Evolutionary conservation across 2,329 filamentous ascomycete species (phyloP).

Genomic region (Xylariales sp.): DNA sequence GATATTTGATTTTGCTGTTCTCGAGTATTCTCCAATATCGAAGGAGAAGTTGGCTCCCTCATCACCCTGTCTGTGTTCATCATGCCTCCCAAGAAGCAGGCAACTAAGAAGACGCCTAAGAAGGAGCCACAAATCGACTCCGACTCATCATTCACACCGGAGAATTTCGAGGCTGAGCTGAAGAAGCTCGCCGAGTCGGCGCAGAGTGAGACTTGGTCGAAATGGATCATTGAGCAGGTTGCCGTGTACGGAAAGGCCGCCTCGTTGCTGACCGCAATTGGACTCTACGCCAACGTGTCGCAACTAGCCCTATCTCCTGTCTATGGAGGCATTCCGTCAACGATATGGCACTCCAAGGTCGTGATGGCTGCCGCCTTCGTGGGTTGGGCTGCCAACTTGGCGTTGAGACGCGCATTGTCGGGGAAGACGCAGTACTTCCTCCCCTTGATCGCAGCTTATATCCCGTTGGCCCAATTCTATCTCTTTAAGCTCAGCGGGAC

Average conservation of each 20-base stretch:
- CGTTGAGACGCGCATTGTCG: conserved; percentile 45
- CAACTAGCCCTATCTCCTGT: conserved; percentile 77
- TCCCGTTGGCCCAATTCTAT: conserved; percentile 68
- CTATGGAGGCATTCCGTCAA: conserved; percentile 78
- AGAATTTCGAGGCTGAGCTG: conserved; percentile 51
- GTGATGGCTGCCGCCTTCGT: conserved; percentile 63
- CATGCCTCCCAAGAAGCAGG: conserved; percentile 26
- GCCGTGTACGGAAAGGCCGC: conserved; percentile 36
- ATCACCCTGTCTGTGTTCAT: not conserved
- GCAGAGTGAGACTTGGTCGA: conserved; percentile 26
- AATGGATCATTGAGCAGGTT: conserved; percentile 31
- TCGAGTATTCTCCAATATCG: not conserved
- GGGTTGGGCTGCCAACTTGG: conserved; percentile 66
- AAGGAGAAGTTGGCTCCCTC: not conserved
- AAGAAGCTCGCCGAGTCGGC: conserved; percentile 39
- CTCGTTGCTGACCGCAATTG: conserved; percentile 52
- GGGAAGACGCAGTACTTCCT: conserved; percentile 50
- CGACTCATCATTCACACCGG: conserved; percentile 39
- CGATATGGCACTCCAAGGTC: conserved; percentile 64
- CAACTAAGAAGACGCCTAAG: conserved; percentile 16
- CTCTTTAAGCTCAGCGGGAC: conserved; percentile 62
- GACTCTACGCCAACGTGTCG: conserved; percentile 64
- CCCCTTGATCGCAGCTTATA: conserved; percentile 70
- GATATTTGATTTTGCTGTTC: conserved; percentile 11
- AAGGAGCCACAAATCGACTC: conserved; percentile 22